A percentile compares a stretch with the other conserved stretches of the same genome.
Conservation (phyloP, 495 filamentous ascomycete species). For the Penicillium bialowiezense region DNA sequence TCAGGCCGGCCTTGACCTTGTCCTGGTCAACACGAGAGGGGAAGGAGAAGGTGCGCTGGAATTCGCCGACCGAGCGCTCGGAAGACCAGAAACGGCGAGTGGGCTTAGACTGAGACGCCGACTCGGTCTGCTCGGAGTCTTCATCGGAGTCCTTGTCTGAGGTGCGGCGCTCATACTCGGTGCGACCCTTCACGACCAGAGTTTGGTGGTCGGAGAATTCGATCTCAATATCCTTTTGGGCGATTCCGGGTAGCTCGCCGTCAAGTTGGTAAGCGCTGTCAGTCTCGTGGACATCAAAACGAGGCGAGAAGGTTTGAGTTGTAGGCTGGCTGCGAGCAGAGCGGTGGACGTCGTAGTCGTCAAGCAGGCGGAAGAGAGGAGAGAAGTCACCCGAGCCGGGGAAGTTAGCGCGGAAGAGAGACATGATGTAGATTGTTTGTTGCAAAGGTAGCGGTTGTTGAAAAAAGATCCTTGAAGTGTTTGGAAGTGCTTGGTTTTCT, state of each 20-base stretch:
- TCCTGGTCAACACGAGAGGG: slow-evolving; percentile 74
- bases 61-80: slow-evolving; percentile 81
- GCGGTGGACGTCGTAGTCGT: slow-evolving; percentile 45
- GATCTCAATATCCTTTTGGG: slow-evolving; percentile 75
- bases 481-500: slow-evolving; percentile 1
- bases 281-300: slow-evolving; percentile 80
- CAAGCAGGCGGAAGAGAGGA: slow-evolving; percentile 46
- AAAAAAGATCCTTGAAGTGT: slow-evolving; percentile 2
- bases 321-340: slow-evolving; percentile 18
- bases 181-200: slow-evolving; percentile 69
- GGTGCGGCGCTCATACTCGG: slow-evolving; percentile 42
- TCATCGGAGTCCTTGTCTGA: slow-evolving; percentile 51
- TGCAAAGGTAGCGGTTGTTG: neutral
- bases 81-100: slow-evolving; percentile 72
- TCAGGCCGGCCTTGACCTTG: slow-evolving; percentile 68
- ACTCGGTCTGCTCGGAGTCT: slow-evolving; percentile 18
- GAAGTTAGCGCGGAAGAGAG: slow-evolving; percentile 37
- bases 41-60: slow-evolving; percentile 81
- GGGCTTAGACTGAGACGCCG: slow-evolving; percentile 25
- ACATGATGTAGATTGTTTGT: slow-evolving; percentile 25
- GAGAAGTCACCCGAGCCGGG: slow-evolving; percentile 35
- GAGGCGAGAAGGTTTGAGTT: slow-evolving; percentile 59
- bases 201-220: slow-evolving; percentile 84
- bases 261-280: slow-evolving; percentile 74
- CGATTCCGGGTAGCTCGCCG: slow-evolving; percentile 83